These are phyloP conservation scores for Colletotrichum spaethianum DNA, from an alignment of 2,329 filamentous ascomycete species.

Conservation along the genomic window DNA sequence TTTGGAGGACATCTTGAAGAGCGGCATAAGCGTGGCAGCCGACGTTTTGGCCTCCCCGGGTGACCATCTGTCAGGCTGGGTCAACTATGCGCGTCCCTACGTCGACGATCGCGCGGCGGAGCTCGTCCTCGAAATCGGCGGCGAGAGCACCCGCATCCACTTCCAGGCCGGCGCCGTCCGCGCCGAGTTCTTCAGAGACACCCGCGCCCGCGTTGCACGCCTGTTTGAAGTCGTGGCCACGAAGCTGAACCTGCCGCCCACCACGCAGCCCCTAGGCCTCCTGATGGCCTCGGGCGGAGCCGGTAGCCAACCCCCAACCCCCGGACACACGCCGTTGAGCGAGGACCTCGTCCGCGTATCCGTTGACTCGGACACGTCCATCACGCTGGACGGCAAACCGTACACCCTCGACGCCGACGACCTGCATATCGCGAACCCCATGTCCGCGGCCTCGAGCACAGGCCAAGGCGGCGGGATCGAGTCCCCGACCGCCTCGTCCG, in stretches of 20 bases:
- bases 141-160: constrained; percentile 74
- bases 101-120: constrained; percentile 82
- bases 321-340: constrained; percentile 78
- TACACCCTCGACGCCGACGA: constrained; percentile 51
- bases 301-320: constrained; percentile 73
- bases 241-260: constrained; percentile 79
- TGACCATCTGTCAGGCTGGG: constrained; percentile 63
- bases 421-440: constrained; percentile 27
- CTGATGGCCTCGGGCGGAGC: constrained; percentile 77
- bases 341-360: constrained; percentile 78
- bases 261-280: constrained; percentile 73
- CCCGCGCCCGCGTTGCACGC: constrained; percentile 78
- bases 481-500: constrained; percentile 51
- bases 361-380: constrained; percentile 71
- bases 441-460: constrained; percentile 52
- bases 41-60: constrained; percentile 55
- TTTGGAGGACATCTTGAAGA: constrained; percentile 90
- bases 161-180: constrained; percentile 57
- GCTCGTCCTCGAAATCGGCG: constrained; percentile 84
- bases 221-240: constrained; percentile 86
- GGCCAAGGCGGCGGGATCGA: constrained; percentile 50
- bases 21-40: constrained; percentile 78
- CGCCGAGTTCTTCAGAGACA: constrained; percentile 82
- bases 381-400: constrained; percentile 71
- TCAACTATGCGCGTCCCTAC: constrained; percentile 87